These are phyloP conservation scores for Limnomonas spitsbergensis DNA, from an alignment of 139 green algal species.

Conservation along the genomic window DNA sequence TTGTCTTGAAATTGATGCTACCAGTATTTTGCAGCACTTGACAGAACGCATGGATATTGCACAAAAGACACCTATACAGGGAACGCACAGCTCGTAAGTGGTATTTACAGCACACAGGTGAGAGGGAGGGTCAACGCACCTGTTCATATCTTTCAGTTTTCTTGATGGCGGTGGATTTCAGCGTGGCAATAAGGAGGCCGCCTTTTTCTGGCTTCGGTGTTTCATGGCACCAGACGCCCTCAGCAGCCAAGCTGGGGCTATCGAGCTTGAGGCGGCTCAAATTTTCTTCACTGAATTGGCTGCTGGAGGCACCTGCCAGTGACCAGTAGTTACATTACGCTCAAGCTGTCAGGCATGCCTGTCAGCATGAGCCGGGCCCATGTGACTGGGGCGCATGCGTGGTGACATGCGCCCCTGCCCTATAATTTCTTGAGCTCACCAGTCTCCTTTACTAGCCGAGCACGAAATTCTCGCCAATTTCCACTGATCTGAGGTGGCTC, in stretches of 20 bases:
- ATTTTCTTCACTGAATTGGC: slow-evolving; percentile 30
- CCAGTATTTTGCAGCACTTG: too few species aligned
- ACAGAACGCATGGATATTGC: not conserved
- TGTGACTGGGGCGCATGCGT: too few species aligned
- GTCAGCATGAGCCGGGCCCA: too few species aligned
- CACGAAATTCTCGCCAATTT: too few species aligned
- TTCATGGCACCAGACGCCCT: slow-evolving; percentile 53
- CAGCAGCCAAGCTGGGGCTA: slow-evolving; percentile 34
- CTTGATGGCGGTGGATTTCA: not conserved
- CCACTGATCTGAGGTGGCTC: too few species aligned
- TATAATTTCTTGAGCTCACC: too few species aligned
- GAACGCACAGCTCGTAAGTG: not conserved
- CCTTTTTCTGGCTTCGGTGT: slow-evolving; percentile 41
- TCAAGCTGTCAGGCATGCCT: too few species aligned
- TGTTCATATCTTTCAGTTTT: not conserved
- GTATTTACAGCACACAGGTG: not conserved
- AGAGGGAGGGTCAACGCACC: too few species aligned
- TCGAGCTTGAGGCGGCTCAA: slow-evolving; percentile 35
- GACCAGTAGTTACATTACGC: too few species aligned
- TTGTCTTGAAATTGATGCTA: not conserved
- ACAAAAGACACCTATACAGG: not conserved
- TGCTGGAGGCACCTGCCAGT: too few species aligned
- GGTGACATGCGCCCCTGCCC: too few species aligned
- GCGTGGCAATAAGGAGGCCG: slow-evolving; percentile 51
- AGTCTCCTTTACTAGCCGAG: too few species aligned